Percentiles rank a stretch among this genome's conserved stretches.
Conservation (phyloP, 2,329 filamentous ascomycete genomes). For the Colletotrichum cereale region DNA sequence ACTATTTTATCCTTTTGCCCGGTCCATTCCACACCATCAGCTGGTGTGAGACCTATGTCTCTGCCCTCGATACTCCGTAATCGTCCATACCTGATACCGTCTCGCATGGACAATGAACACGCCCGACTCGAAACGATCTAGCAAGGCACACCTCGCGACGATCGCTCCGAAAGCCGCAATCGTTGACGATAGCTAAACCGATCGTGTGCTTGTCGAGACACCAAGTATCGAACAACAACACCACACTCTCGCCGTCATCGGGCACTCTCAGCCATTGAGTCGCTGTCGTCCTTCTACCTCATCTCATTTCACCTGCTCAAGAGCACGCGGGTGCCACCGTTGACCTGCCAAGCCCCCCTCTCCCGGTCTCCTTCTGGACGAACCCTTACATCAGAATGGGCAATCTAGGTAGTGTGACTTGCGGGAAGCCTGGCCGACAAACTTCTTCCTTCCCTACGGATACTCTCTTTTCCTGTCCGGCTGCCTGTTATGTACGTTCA, state of each 20-base stretch:
- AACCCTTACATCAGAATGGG: not conserved
- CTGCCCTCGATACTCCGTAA: constrained; percentile 8
- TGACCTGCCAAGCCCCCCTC: not conserved
- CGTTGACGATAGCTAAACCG: not conserved
- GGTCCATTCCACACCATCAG: constrained; percentile 11
- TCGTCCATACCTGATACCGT: not conserved
- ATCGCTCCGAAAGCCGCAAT: not conserved
- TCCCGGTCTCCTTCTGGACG: not conserved
- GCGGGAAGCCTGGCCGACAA: constrained; percentile 1
- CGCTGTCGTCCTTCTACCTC: not conserved
- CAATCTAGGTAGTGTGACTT: not conserved
- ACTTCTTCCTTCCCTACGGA: not conserved
- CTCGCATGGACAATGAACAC: constrained; percentile 1
- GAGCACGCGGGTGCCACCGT: not conserved
- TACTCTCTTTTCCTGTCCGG: not conserved
- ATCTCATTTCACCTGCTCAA: not conserved
- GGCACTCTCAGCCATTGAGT: not conserved
- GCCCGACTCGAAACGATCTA: constrained; percentile 13
- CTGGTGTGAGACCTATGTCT: constrained; percentile 22
- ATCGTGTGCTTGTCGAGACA: constrained; percentile 6
- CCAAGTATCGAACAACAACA: not conserved
- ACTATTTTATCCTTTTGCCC: not conserved
- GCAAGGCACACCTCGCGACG: not conserved
- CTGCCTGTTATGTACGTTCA: not conserved
- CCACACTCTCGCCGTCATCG: not conserved